Evolutionary conservation across 805 yeast species (phyloP), one percentile per base, ranked within the genome.

Genomic region (Pachysolen tannophilus): DNA sequence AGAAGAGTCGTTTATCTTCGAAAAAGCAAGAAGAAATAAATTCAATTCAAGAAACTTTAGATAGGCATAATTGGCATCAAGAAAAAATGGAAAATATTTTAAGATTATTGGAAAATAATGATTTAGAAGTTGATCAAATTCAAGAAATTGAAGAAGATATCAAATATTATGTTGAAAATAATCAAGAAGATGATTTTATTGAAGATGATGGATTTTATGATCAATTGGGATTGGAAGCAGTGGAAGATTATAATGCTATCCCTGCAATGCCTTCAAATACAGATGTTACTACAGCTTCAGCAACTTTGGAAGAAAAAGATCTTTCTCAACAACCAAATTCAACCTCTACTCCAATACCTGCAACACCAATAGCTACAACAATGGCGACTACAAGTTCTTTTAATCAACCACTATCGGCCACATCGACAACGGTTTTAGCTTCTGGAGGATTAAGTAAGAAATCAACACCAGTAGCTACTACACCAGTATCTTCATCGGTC

Each of bases 151-250:
- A 81, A 53, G 98, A 92, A 32, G 97, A 92, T 57, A 79, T 92
- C 58, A 82, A 75, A 44, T 90, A 92, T 58, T 90, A 86, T 55
- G 86, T 92, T 26, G 97, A 92, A 47, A 84, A 84, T 49, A 92
- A 92, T 53, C 92, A 82, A 58, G 95, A 84, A 38, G 92, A 80
- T 6, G 97, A 92, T 52, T 92, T 88, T 54, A 81, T 90, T 29
- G 95, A 87, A 50, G 95, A 92, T 56, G 97, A 90, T 46, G 87
- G 87, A 14, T 76, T 92, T 43, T 92, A 90, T 58, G 97, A 92
- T 47, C 88, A 80, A 38, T 69, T 92, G 50, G 83, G 80, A 37
- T 69, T 88, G 32, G 78, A 69, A 19, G 50, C 53, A 27, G 78
- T 76, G 19, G 59, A 54, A 30, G 45, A 50, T 4, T 43, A 25